Evolutionary conservation across 176 grass and related monocot genomes (phyloP).

Genomic region (Oryza nivara): DNA sequence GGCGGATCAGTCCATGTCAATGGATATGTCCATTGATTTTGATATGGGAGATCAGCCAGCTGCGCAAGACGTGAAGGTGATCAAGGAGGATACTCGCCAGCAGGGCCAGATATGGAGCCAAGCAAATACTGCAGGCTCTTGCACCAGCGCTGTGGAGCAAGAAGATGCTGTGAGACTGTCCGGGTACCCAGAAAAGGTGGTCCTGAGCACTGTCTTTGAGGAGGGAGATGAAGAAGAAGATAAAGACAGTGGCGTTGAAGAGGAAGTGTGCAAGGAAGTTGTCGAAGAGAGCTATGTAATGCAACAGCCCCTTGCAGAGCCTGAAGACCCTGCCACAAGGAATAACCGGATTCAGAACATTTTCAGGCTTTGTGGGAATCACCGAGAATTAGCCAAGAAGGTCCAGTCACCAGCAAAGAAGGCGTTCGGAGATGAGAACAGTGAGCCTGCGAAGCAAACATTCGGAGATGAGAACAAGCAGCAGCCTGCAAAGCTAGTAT

Average conservation of each 20-base stretch:
- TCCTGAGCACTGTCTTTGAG: constrained; percentile 78
- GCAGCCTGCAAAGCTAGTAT: constrained; percentile 24
- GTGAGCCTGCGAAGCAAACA: not conserved
- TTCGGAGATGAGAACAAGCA: constrained; percentile 5
- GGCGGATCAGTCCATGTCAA: constrained; percentile 60
- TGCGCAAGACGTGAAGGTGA: constrained; percentile 67
- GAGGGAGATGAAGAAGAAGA: constrained; percentile 71
- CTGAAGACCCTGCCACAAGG: constrained; percentile 52
- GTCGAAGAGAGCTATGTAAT: constrained; percentile 58
- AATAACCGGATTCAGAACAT: constrained; percentile 79
- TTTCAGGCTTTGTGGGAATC: constrained; percentile 83
- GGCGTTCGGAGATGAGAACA: constrained; percentile 17
- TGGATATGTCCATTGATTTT: constrained; percentile 94
- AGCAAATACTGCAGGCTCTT: constrained; percentile 1
- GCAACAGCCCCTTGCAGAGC: constrained; percentile 31
- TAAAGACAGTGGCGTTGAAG: constrained; percentile 34
- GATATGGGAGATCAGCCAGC: constrained; percentile 69
- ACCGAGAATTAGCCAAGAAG: constrained; percentile 60
- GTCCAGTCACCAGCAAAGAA: constrained; percentile 32
- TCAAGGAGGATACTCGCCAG: constrained; percentile 65
- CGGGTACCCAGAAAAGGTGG: constrained; percentile 62
- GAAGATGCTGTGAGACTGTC: constrained; percentile 48
- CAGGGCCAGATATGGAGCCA: constrained; percentile 41
- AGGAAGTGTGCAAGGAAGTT: constrained; percentile 84
- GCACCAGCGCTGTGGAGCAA: constrained; percentile 29